Base-by-base conservation (phyloP, 192 early-diverging fungal species). In the Rhizophagus clarus region DNA sequence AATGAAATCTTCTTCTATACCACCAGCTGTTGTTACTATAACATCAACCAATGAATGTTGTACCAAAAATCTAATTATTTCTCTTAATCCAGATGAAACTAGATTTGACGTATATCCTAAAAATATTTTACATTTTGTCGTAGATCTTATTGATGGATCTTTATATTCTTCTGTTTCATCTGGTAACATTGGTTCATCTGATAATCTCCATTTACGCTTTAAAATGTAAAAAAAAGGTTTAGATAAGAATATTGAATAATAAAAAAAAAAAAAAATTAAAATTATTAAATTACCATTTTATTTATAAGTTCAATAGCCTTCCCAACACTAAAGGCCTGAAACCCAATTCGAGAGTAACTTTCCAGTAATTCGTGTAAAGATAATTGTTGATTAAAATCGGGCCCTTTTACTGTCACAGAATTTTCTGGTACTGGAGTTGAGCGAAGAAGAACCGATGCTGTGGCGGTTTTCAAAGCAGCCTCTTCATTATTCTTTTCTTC, bases 41-140 rank as follows among this genome's bases (percentile, higher is more conserved):
- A 94, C 93, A 83, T 96, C 93, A 8, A 99, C 96, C 83, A 96
- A 89, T 8, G 88, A 86, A 85, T 98, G 93, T 82, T 99, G 91
- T 14, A 94, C 95, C 42, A 99, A 86, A 82, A 92, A 99, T 31
- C 92, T 89, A 80, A 99, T 94, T 7, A 92, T 87, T 80, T 99
- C 98, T 61, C 98, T 91, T 22, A 99, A 83, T 20, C 98, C 98
- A 26, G 95, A 94, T 1, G 98, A 98, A 20, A 99, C 93, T 5
- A 99, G 88, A 81, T 99, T 99, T 29, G 98, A 99, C 8, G 98
- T 99, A 82, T 97, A 99, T 22, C 97, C 97, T 51, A 99, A 83
- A 77, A 98, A 99, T 29, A 99, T 96, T 86, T 98, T 98, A 89
- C 97, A 98, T 84, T 96, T 97, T 66, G 90, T 89, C 5, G 83